Base-by-base conservation (phyloP, 352 stramenopile genomes). In the Globisporangium perplexum region DNA sequence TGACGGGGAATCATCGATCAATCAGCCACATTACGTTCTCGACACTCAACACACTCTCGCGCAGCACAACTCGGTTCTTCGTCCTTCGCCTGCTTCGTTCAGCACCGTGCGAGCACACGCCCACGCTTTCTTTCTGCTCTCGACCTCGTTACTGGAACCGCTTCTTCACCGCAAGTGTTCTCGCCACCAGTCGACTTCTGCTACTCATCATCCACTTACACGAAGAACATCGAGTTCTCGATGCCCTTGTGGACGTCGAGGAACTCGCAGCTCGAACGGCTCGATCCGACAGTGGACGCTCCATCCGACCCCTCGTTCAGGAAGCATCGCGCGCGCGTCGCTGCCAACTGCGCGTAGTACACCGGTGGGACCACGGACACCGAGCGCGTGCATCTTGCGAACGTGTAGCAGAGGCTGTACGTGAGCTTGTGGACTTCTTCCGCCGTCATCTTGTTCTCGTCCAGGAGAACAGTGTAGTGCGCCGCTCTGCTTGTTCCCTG, bases 261-360 rank as follows among this genome's bases (percentile, higher is more conserved):
- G 30, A 65, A 63, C 14, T 63, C 53, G 28, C 39, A 63, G 24
- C 38, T 62, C 24, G 53, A 62, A 18, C 22, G 22, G 20, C 55
- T 30, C 7, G 58, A 62, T 20, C 42, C 58, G 7, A 47, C 49
- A 0, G 53, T 65, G 28, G 59, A 65, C 44, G 53, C 39, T 18
- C 53, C 53, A 33, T 65, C 59, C 15, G 53, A 63, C 18, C 14
- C 41, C 47, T 76, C 72, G 48, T 71, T 65, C 22, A 79, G 48
- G 47, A 83, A 83, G 67, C 72, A 78, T n/a, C 71, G 65, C 28
- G 77, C 78, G 18, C 73, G 74, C 30, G 77, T 71, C 7, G 74
- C 81, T 14, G 80, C 71, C 17, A 91, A 59, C 47, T 85, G 69
- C 8, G 78, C 68, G 49, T 92, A 92, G 62, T 86, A 86, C 46